These are phyloP conservation scores for Thielaviopsis ethacetica DNA, from an alignment of 2,329 filamentous ascomycete genomes.

Conservation along the genomic window DNA sequence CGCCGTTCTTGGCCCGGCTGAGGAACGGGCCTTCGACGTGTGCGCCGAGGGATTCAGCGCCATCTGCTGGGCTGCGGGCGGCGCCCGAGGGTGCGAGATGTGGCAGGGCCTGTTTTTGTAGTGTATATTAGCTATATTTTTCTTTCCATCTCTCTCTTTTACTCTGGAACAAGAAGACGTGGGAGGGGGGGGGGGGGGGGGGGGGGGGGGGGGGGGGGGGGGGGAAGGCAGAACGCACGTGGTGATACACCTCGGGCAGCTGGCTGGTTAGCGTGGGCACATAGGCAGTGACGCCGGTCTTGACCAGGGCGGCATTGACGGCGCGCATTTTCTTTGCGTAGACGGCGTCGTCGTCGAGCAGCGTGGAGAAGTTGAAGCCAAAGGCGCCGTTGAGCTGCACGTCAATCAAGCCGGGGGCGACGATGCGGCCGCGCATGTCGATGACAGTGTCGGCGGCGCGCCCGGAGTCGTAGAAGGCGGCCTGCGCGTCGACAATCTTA, in stretches of 20 bases:
- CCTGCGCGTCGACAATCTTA: constrained; percentile 60
- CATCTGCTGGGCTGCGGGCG: constrained; percentile 43
- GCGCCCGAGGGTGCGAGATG: constrained; percentile 57
- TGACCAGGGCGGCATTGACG: constrained; percentile 54
- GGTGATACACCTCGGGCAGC: constrained; percentile 63
- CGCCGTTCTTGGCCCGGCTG: constrained; percentile 66
- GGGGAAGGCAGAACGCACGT: constrained; percentile 36
- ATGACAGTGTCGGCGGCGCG: constrained; percentile 56
- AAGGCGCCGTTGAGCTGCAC: constrained; percentile 85
- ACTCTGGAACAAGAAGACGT: too few species aligned
- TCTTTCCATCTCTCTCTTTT: neutral
- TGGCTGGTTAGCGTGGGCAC: constrained; percentile 75
- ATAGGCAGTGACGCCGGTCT: constrained; percentile 77
- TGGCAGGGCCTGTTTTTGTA: constrained; percentile 45
- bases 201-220: too few species aligned
- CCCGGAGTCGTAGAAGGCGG: constrained; percentile 50
- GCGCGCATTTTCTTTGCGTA: constrained; percentile 59
- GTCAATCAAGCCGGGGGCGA: constrained; percentile 78
- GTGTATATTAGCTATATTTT: too few species aligned
- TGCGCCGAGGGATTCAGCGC: constrained; percentile 74
- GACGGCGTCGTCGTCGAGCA: constrained; percentile 49
- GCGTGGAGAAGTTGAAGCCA: constrained; percentile 78
- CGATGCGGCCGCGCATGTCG: constrained; percentile 66
- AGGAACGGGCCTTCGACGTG: constrained; percentile 89
- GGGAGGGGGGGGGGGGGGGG: too few species aligned